Evolutionary conservation across 2,329 filamentous ascomycete species (phyloP).

Genomic region (Hypocreales sp.): DNA sequence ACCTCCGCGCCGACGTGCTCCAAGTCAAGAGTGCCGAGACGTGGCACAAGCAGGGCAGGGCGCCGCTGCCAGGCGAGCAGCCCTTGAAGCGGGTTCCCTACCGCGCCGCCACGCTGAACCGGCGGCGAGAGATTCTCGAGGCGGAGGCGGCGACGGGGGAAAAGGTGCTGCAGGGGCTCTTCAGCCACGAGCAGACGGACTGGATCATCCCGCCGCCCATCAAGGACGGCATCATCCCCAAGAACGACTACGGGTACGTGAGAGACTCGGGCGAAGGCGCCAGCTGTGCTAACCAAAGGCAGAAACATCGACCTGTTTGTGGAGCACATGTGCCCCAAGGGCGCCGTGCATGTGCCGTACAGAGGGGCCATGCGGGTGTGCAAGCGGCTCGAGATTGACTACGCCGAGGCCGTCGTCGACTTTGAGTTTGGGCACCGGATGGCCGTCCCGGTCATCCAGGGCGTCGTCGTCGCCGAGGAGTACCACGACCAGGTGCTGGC

Average conservation of each 20-base stretch:
- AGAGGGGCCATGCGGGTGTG: constrained; percentile 67
- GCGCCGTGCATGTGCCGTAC: constrained; percentile 71
- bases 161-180: constrained; percentile 78
- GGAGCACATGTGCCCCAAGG: constrained; percentile 75
- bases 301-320: constrained; percentile 90
- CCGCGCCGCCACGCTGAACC: constrained; percentile 75
- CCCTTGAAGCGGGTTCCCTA: constrained; percentile 81
- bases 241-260: constrained; percentile 66
- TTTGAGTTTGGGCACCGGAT: constrained; percentile 95
- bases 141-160: constrained; percentile 63
- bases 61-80: constrained; percentile 50
- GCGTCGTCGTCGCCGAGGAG: constrained; percentile 76
- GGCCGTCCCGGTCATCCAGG: constrained; percentile 82
- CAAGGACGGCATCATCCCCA: constrained; percentile 70
- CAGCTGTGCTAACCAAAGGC: too few species aligned
- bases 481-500: constrained; percentile 60
- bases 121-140: constrained; percentile 80
- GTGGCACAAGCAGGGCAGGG: constrained; percentile 93
- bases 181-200: constrained; percentile 71
- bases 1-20: constrained; percentile 61
- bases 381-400: constrained; percentile 71
- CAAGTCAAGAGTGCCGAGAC: constrained; percentile 84
- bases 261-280: too few species aligned
- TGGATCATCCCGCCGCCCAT: constrained; percentile 92
- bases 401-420: constrained; percentile 84